Conservation (phyloP, 495 filamentous ascomycete genomes). For the Aspergillus bridgeri region DNA sequence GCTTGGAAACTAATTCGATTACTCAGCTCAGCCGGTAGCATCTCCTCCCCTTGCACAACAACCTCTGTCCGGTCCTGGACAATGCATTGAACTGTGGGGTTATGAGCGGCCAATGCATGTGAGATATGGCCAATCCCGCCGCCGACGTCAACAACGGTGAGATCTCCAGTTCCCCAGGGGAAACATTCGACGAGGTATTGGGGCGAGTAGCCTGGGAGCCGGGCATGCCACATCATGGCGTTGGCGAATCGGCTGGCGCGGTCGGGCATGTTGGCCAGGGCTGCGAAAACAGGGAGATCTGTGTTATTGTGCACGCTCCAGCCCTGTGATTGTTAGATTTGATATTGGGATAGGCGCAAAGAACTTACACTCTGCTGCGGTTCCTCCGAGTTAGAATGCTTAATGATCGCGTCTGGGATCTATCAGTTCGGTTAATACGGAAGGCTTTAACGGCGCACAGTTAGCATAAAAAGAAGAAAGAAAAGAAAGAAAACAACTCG, state of each 20-base stretch:
- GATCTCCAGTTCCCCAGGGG: conserved; percentile 39
- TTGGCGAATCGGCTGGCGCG: neutral
- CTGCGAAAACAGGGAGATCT: neutral
- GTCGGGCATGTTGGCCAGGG: neutral
- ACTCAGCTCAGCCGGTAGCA: conserved; percentile 33
- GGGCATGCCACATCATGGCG: neutral
- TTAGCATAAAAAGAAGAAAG: too few species aligned
- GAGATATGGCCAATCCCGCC: conserved; percentile 54
- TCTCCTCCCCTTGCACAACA: conserved; percentile 39
- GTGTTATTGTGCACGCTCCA: neutral
- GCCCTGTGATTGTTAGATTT: neutral
- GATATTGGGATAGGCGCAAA: too few species aligned
- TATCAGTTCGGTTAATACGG: too few species aligned
- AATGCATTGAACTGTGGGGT: conserved; percentile 39
- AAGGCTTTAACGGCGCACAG: neutral
- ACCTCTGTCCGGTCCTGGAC: conserved; percentile 53
- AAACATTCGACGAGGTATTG: conserved; percentile 42
- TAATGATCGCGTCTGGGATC: too few species aligned
- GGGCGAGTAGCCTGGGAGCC: conserved; percentile 39
- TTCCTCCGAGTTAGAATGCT: too few species aligned
- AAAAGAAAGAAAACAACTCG: conserved; percentile 14
- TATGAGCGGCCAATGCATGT: conserved; percentile 38
- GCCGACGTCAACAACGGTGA: conserved; percentile 53
- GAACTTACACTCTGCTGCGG: neutral
- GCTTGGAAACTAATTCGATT: conserved; percentile 41